Conservation (phyloP, 345 rosid genomes). For the Brassica napus region DNA sequence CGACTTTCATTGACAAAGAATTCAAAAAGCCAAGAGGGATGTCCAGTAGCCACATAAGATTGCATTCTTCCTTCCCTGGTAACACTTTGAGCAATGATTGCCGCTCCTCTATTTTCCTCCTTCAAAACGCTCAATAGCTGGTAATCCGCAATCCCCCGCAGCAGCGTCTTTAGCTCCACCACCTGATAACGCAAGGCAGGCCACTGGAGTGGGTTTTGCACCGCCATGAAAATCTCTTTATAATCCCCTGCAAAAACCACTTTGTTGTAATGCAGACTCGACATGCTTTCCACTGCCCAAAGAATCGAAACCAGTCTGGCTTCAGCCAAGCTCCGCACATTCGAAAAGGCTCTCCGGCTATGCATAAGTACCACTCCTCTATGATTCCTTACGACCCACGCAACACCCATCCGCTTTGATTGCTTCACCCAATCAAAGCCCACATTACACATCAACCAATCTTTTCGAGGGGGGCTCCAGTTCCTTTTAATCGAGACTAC, state of each 20-base stretch:
- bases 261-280: not conserved
- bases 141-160: not conserved
- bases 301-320: not conserved
- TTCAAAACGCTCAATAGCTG: not conserved
- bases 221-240: not conserved
- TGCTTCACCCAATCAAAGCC: not conserved
- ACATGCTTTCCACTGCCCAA: not conserved
- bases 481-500: too few species aligned
- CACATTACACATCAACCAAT: not conserved
- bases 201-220: not conserved
- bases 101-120: not conserved
- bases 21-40: too few species aligned
- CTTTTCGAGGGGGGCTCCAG: not conserved
- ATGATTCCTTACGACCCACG: not conserved
- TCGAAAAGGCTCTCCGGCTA: not conserved
- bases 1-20: too few species aligned
- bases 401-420: not conserved
- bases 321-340: not conserved
- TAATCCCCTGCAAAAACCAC: not conserved
- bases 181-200: not conserved
- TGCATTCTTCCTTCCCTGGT: not conserved
- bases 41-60: not conserved
- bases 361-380: not conserved
- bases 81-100: not conserved
- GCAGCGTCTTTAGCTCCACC: not conserved